phyloP scores from a whole-genome alignment of 225 moss, liverwort and hornwort genomes.

The Marchantia paleacea region DNA sequence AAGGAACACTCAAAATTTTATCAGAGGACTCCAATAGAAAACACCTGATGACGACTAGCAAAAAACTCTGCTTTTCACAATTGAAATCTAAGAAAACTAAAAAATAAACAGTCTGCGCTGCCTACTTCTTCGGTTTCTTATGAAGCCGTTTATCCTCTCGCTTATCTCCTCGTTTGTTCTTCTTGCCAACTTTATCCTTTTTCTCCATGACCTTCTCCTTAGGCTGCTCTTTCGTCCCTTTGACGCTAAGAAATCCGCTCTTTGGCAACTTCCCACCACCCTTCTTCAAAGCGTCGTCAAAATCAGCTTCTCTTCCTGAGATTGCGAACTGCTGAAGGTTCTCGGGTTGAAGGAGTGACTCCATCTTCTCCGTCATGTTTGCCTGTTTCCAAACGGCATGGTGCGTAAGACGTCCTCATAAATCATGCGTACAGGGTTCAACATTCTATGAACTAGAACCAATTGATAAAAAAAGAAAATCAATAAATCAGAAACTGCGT shows the following conservation, averaged over 20 bases:
- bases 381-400: conserved; percentile 36
- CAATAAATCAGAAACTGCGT: not conserved
- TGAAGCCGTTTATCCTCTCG: conserved; percentile 14
- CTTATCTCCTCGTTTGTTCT: conserved; percentile 24
- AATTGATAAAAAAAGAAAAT: not conserved
- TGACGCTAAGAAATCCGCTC: conserved; percentile 76
- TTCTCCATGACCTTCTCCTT: conserved; percentile 15
- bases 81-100: not conserved
- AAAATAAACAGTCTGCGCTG: not conserved
- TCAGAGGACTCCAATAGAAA: not conserved
- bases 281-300: conserved; percentile 74
- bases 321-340: conserved; percentile 85
- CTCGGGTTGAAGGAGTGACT: conserved; percentile 65
- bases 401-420: not conserved
- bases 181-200: conserved; percentile 21
- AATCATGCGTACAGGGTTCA: not conserved
- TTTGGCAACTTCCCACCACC: conserved; percentile 59
- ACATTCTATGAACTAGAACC: not conserved
- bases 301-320: conserved; percentile 70
- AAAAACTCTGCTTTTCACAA: not conserved
- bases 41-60: not conserved
- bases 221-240: conserved; percentile 22
- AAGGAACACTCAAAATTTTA: conserved; percentile 10
- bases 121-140: conserved; percentile 17
- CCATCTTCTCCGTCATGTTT: conserved; percentile 61